A percentile compares a stretch with the other conserved stretches of the same genome.
Conservation (phyloP, 2,329 filamentous ascomycete species). For the Fusarium burgessii region DNA sequence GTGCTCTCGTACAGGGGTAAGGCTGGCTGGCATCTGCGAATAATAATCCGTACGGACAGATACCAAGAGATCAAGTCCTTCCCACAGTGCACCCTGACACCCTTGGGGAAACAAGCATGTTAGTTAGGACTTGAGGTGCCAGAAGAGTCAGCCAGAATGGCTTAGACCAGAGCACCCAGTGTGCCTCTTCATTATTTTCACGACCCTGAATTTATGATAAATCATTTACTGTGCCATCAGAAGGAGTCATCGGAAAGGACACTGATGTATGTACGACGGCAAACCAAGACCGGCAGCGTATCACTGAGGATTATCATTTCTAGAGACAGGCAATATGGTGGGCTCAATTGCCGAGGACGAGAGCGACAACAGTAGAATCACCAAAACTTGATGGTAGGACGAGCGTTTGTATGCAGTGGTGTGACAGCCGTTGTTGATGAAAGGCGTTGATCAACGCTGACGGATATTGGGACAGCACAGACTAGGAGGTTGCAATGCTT, state of each 20-base stretch:
- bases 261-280: background rate
- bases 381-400: background rate
- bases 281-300: conserved; percentile 23
- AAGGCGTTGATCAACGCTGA: conserved; percentile 5
- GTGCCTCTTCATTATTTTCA: conserved; percentile 8
- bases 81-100: conserved; percentile 30
- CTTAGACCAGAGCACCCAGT: conserved; percentile 1
- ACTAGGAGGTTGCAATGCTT: background rate
- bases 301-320: conserved; percentile 25
- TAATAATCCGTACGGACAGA: background rate
- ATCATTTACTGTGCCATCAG: conserved; percentile 39
- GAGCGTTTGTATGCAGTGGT: conserved; percentile 13
- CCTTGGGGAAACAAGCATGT: background rate
- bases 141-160: conserved; percentile 28
- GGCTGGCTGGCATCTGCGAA: background rate
- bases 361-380: background rate
- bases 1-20: conserved; percentile 21
- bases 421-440: conserved; percentile 12
- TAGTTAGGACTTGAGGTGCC: conserved; percentile 16
- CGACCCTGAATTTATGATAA: conserved; percentile 38
- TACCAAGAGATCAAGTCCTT: conserved; percentile 25
- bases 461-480: background rate
- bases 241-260: conserved; percentile 6
- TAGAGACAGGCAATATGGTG: conserved; percentile 4
- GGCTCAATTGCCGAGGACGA: conserved; percentile 21